Evolutionary conservation across 257 asterid genomes (phyloP).

Genomic region (Cordia subcordata): DNA sequence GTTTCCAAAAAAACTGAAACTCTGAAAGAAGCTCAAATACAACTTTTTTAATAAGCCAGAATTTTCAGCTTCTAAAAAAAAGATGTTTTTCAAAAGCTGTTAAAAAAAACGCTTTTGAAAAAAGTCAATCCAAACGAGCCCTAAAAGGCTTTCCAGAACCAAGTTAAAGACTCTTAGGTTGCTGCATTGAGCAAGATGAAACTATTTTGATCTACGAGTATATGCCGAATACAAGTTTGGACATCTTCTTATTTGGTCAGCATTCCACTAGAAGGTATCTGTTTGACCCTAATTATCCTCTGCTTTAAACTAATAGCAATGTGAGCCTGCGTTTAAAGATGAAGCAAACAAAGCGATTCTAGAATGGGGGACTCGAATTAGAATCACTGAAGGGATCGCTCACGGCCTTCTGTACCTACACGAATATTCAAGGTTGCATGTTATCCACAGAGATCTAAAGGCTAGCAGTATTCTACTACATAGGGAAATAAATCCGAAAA

Average conservation of each 20-base stretch:
- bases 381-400: constrained; percentile 18
- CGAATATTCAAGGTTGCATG: constrained; percentile 9
- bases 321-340: too few species aligned
- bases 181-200: constrained; percentile 31
- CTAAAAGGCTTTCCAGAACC: constrained; percentile 46
- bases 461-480: constrained; percentile 10
- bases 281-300: neutral
- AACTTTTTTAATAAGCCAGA: too few species aligned
- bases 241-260: constrained; percentile 39
- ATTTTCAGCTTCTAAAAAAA: too few species aligned
- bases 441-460: constrained; percentile 14
- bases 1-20: too few species aligned
- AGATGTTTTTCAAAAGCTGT: too few species aligned
- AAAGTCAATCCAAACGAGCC: too few species aligned
- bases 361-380: constrained; percentile 30
- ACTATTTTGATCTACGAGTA: constrained; percentile 36
- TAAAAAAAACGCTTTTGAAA: too few species aligned
- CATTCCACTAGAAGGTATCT: neutral
- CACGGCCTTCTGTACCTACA: constrained; percentile 16
- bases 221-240: constrained; percentile 39
- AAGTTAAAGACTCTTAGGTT: constrained; percentile 36
- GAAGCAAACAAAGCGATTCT: constrained; percentile 14
- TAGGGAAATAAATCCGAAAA: constrained; percentile 13
- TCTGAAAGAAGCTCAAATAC: too few species aligned
- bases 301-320: neutral